Percentiles rank a stretch among this genome's conserved stretches.
Conservation (phyloP, 2,329 filamentous ascomycete genomes). For the Fusarium robinianum region DNA sequence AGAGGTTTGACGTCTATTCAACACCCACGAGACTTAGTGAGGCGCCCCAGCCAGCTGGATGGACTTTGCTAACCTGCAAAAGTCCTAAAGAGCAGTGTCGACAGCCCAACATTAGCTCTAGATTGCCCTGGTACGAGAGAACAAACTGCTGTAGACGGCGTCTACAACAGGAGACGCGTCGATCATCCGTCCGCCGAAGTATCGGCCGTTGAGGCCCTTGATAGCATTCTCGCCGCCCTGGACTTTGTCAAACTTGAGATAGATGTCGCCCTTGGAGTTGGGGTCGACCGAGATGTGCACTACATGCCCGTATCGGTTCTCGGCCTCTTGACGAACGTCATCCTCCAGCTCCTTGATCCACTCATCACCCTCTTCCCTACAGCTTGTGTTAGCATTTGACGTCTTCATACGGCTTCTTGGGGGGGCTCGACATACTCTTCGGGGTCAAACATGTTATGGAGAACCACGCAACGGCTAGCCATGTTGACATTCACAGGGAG, state of each 20-base stretch:
- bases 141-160: conserved; percentile 97
- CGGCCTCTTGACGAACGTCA: conserved; percentile 90
- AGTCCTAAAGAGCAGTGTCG: conserved; percentile 54
- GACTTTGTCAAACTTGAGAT: conserved; percentile 96
- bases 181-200: conserved; percentile 91
- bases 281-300: conserved; percentile 95
- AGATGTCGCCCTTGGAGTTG: conserved; percentile 94
- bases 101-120: conserved; percentile 64
- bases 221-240: conserved; percentile 96
- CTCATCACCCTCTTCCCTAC: conserved; percentile 79
- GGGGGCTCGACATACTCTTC: conserved; percentile 70
- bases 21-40: conserved; percentile 37
- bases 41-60: conserved; percentile 29
- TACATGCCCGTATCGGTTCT: conserved; percentile 94
- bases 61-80: conserved; percentile 44
- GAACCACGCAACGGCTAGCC: conserved; percentile 89
- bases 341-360: conserved; percentile 96
- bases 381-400: conserved; percentile 41
- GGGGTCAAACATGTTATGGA: conserved; percentile 95
- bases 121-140: conserved; percentile 82
- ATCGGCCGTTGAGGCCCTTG: conserved; percentile 95
- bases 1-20: conserved; percentile 38
- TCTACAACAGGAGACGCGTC: conserved; percentile 96
- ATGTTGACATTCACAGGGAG: conserved; percentile 86
- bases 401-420: background rate